phyloP scores from a whole-genome alignment of 495 filamentous ascomycete genomes.

The Aspergillus avenaceus region DNA sequence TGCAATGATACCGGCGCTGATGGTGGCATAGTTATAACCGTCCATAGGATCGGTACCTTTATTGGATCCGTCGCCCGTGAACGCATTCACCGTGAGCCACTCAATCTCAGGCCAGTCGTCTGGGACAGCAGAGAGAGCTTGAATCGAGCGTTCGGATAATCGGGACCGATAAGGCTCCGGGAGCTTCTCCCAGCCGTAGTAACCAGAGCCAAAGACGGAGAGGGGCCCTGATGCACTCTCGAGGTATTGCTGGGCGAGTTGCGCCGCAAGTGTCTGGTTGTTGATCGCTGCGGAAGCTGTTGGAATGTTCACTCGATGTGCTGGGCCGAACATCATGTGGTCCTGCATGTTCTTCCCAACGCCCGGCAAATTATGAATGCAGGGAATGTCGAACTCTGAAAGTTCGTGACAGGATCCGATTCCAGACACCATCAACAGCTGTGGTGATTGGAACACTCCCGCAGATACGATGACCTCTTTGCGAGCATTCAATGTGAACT shows the following conservation, averaged over 20 bases:
- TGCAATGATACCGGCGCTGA: slow-evolving; percentile 37
- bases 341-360: slow-evolving; percentile 48
- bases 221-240: slow-evolving; percentile 14
- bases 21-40: slow-evolving; percentile 40
- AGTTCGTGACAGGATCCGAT: slow-evolving; percentile 39
- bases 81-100: slow-evolving; percentile 30
- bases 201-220: slow-evolving; percentile 12
- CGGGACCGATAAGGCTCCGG: slow-evolving; percentile 21
- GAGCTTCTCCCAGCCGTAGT: slow-evolving; percentile 44
- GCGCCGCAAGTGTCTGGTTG: slow-evolving; percentile 7
- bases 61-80: slow-evolving; percentile 21
- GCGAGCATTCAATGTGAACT: slow-evolving; percentile 38
- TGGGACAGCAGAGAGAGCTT: slow-evolving; percentile 32
- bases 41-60: slow-evolving; percentile 21
- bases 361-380: slow-evolving; percentile 39
- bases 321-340: slow-evolving; percentile 28
- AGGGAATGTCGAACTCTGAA: slow-evolving; percentile 30
- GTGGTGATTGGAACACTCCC: slow-evolving; percentile 45
- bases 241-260: slow-evolving; percentile 11
- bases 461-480: slow-evolving; percentile 57
- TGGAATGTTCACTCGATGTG: slow-evolving; percentile 21
- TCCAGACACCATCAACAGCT: slow-evolving; percentile 48
- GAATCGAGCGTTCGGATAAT: slow-evolving; percentile 4
- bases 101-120: slow-evolving; percentile 57
- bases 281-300: slow-evolving; percentile 12